Evolutionary conservation across 345 rosid genomes (phyloP), one percentile per base, ranked within the genome.

Genomic region (Gossypium rotundifolium): DNA sequence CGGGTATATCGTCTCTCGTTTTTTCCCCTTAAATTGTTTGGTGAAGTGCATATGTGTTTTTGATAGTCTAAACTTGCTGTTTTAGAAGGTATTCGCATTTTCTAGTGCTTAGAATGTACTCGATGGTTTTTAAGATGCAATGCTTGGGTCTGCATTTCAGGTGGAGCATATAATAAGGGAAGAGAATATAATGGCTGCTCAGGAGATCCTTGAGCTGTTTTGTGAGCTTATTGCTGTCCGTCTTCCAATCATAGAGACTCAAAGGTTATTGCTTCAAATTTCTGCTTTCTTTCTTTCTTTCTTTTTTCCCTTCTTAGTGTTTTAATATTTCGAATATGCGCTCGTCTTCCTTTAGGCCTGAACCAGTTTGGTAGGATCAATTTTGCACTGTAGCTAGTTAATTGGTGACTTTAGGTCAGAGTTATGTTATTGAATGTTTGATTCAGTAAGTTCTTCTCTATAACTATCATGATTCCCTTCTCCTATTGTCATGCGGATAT

Each of bases 101-200:
- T 40, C 18, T 42, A 65, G 3, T 65, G 17, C 27, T 65, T 18
- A 18, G 25, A 63, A 18, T 25, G 72, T 27, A 33, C 10, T 64
- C 12, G 38, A 9, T 29, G 27, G 49, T 9, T 23, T 14, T 52
- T 64, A 44, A 11, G 42, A 16, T 23, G 59, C 16, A 27, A 33
- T 48, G 17, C 22, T 40, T 9, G 12, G 44, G 33, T 62, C 17
- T 69, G 13, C 17, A 6, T 81, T 78, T 44, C 83, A 94, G 98
- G 98, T 94, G 68, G 98, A 94, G 81, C 97, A 94, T 85, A 85
- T 94, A 55, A 79, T 92, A 62, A 86, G 98, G 71, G 98, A 94
- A 86, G 97, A 94, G 84, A 94, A 92, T 74, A 92, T 88, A 97
- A 91, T 91, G 97, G 97, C 94, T 75, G 97, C 97, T 73, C 98